Conservation (phyloP, 176 grass and related monocot genomes). For the Musa itinerans region DNA sequence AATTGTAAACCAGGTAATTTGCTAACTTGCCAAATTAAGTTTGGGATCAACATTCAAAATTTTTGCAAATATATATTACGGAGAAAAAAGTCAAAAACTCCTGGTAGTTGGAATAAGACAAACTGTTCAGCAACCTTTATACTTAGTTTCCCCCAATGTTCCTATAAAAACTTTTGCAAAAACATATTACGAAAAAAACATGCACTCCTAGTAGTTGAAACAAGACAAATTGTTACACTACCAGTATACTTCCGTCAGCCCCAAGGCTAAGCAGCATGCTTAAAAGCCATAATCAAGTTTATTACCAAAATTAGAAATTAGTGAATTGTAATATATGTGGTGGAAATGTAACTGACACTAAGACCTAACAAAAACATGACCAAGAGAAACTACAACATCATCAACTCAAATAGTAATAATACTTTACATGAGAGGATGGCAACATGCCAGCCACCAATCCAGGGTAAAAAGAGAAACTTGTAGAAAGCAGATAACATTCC, state of each 20-base stretch:
- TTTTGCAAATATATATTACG: background rate
- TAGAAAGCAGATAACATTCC: too few relatives aligned
- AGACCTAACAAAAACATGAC: background rate
- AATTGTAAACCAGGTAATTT: background rate
- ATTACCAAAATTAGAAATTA: background rate
- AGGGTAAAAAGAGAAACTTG: background rate
- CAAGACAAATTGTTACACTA: background rate
- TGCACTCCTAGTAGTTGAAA: background rate
- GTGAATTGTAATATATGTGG: background rate
- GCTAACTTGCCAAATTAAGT: background rate
- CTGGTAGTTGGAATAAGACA: background rate
- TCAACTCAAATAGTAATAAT: too few relatives aligned
- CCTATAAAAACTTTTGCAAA: too few relatives aligned
- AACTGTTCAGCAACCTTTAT: background rate
- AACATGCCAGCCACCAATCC: background rate
- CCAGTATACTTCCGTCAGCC: background rate
- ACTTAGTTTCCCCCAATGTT: too few relatives aligned
- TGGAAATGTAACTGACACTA: background rate
- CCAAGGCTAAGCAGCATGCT: too few relatives aligned
- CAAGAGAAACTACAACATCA: background rate
- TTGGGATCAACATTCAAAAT: background rate
- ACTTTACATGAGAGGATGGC: background rate
- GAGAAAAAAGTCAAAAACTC: background rate
- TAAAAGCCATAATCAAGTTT: background rate
- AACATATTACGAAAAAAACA: too few relatives aligned